Conservation (phyloP, 768 basidiomycete species). For the Royoungia palumana region DNA sequence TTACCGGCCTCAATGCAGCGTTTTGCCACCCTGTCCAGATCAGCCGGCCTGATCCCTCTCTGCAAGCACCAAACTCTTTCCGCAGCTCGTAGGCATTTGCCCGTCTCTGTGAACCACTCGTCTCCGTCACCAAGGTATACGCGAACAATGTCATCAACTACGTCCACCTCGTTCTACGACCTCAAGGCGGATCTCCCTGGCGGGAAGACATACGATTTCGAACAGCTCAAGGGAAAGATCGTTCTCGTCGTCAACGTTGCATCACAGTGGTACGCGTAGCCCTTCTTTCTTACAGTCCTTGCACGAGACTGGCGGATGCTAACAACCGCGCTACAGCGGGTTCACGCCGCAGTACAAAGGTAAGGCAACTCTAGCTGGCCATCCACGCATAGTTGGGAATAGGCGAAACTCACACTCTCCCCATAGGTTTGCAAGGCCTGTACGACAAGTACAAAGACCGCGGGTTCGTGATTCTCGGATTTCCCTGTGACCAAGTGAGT, state of each 20-base stretch:
- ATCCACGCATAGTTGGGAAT: neutral
- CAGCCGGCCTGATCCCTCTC: neutral
- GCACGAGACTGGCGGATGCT: neutral
- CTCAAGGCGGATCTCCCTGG: conserved; percentile 64
- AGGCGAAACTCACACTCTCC: neutral
- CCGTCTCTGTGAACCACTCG: neutral
- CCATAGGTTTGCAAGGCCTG: conserved; percentile 68
- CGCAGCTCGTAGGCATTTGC: neutral
- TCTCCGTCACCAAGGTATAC: conserved; percentile 11
- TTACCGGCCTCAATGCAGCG: conserved; percentile 4
- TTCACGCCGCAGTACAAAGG: conserved; percentile 81
- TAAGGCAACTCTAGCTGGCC: conserved; percentile 17
- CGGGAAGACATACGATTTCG: conserved; percentile 56
- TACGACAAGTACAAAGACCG: conserved; percentile 79
- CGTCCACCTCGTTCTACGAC: conserved; percentile 57
- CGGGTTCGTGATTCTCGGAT: conserved; percentile 78
- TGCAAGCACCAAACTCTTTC: neutral
- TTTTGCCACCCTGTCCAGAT: neutral
- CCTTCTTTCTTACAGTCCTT: neutral
- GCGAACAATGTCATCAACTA: conserved; percentile 23
- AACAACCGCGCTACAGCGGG: conserved; percentile 46
- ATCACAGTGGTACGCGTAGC: conserved; percentile 52
- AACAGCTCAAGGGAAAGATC: conserved; percentile 70
- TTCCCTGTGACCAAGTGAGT: conserved; percentile 84
- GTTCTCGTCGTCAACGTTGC: conserved; percentile 79